Base-by-base conservation (phyloP, 2,329 filamentous ascomycete genomes). In the Penicillium thymicola region DNA sequence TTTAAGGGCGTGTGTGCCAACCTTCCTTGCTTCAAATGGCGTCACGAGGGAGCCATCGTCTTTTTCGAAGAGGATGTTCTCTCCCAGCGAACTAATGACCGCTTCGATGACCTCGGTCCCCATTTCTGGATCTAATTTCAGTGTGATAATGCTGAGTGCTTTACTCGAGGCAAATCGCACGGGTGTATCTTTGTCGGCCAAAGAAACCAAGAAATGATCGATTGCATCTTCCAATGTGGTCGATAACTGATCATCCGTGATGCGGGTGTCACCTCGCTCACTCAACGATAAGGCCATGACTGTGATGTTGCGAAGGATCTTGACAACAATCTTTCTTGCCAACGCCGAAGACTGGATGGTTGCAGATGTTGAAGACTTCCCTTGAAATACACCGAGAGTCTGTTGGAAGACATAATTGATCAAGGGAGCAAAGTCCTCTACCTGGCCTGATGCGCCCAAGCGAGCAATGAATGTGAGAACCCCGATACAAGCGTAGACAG, bases 91-190 rank as follows among this genome's bases (percentile, higher is more conserved):
- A 11, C 88, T 89, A 30, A 96, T 81, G 11, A 97, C 87, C 0
- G 90, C 92, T 58, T 96, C 89, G 13, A 97, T 87, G 11, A 99
- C 88, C 68, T 97, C 89, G 1, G 84, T 82, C 1, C 90, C 91
- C 88, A 97, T 92, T 23, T 88, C 88, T 0, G 84, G 75, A 43
- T 92, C 85, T 8, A 99, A 76, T 63, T 89, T 92, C 49, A 95
- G 78, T 0, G 92, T 88, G 62, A 97, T 86, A 51, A 96, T 83
- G 72, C 92, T 96, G 43, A 97, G 82, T 4, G 92, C 89, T 75
- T 99, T 99, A 72, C 92, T 96, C 21, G 93, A 90, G 32, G 93
- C 89, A 65, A 96, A 85, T 37, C 94, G 83, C 13, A 99, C 92
- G 0, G 92, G 91, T 0, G 92, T 97, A 67, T 97, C 92, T 58